Conservation (phyloP, 2,329 filamentous ascomycete genomes). For the Ascochyta viciae-villosae region DNA sequence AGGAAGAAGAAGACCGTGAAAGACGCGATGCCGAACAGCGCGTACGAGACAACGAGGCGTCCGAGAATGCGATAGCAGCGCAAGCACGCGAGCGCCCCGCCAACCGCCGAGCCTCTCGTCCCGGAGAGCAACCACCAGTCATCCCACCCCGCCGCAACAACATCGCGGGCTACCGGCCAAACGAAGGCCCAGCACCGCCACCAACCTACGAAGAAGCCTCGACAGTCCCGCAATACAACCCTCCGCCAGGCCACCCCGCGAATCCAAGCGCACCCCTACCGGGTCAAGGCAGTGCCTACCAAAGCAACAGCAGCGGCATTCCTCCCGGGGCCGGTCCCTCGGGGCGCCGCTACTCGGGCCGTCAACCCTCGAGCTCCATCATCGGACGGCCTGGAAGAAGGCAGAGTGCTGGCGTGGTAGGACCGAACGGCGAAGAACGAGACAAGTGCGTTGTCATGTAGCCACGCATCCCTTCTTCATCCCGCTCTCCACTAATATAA, state of each 20-base stretch:
- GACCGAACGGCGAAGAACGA: slow-evolving; percentile 31
- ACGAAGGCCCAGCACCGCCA: slow-evolving; percentile 62
- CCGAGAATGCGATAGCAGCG: slow-evolving; percentile 71
- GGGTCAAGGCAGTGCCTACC: slow-evolving; percentile 38
- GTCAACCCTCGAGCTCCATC: slow-evolving; percentile 18
- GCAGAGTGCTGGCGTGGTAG: slow-evolving; percentile 32
- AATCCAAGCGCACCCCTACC: slow-evolving; percentile 45
- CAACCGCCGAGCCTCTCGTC: slow-evolving; percentile 37
- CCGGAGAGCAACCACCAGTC: slow-evolving; percentile 49
- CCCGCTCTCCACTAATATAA: not conserved
- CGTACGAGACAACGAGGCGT: slow-evolving; percentile 71
- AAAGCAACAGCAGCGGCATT: slow-evolving; percentile 19
- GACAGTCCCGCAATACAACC: slow-evolving; percentile 62
- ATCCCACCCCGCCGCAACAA: slow-evolving; percentile 55
- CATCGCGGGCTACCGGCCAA: slow-evolving; percentile 44
- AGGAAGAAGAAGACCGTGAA: slow-evolving; percentile 86
- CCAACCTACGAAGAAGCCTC: slow-evolving; percentile 72
- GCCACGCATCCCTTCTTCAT: slow-evolving; percentile 1
- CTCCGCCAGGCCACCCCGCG: slow-evolving; percentile 55
- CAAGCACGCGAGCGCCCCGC: slow-evolving; percentile 32
- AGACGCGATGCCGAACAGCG: slow-evolving; percentile 65
- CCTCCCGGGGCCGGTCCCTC: slow-evolving; percentile 20
- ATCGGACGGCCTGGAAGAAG: slow-evolving; percentile 31
- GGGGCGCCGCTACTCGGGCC: slow-evolving; percentile 22
- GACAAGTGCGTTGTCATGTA: slow-evolving; percentile 48